Evolutionary conservation across 768 basidiomycete species (phyloP).

Genomic region (Rhodocollybia butyracea): DNA sequence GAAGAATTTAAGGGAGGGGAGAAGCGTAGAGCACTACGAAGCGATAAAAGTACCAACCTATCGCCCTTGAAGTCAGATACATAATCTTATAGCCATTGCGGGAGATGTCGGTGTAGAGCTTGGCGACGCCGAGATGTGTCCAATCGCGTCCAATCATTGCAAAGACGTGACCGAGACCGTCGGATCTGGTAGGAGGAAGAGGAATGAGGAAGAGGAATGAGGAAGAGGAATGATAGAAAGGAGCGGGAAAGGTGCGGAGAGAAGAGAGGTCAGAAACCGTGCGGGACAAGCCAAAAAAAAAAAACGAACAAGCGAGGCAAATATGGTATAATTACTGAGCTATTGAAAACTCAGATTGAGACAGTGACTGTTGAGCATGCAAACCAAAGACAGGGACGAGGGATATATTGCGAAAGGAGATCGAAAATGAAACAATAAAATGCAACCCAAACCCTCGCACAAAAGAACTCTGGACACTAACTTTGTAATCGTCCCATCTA

Average conservation of each 20-base stretch:
- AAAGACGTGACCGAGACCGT: slow-evolving; percentile 94
- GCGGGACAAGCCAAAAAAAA: neutral
- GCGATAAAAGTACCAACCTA: too few species aligned
- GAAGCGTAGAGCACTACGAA: too few species aligned
- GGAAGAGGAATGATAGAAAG: neutral
- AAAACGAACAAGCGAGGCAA: too few species aligned
- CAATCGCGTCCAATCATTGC: slow-evolving; percentile 98
- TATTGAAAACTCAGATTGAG: too few species aligned
- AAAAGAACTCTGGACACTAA: too few species aligned
- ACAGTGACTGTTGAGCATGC: too few species aligned
- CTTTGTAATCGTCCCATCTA: slow-evolving; percentile 99
- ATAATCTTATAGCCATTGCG: slow-evolving; percentile 97
- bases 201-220: neutral
- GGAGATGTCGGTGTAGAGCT: slow-evolving; percentile 92
- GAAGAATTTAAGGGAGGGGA: too few species aligned
- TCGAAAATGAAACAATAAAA: too few species aligned
- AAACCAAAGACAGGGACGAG: too few species aligned
- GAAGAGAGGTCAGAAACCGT: neutral
- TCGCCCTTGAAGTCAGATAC: slow-evolving; percentile 95
- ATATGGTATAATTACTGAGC: too few species aligned
- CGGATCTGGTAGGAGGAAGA: slow-evolving; percentile 56
- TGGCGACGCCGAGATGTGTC: slow-evolving; percentile 97
- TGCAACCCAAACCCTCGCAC: too few species aligned
- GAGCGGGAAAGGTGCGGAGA: neutral
- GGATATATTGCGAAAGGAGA: too few species aligned